A percentile compares a stretch with the other conserved stretches of the same genome.
Evolutionary conservation across 208 protist genomes (phyloP).

Genomic region (Trypanosoma scelopori): DNA sequence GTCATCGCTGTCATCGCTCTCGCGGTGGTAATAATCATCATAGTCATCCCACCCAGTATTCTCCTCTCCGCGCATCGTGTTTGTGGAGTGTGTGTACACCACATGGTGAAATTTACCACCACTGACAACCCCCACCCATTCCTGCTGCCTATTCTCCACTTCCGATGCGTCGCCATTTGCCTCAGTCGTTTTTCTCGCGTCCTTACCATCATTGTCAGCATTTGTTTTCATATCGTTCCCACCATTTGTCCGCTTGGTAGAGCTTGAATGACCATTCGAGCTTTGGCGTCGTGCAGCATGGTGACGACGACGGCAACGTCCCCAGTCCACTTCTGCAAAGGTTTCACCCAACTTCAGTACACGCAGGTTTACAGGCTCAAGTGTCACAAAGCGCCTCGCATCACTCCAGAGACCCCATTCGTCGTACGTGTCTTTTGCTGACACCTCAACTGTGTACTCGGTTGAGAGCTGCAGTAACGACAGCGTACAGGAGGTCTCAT

Average conservation of each 20-base stretch:
- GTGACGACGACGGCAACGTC: slow-evolving; percentile 30
- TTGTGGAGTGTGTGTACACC: no score
- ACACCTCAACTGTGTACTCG: slow-evolving; percentile 83
- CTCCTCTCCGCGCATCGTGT: no score
- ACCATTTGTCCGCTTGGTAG: no score
- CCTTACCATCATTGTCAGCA: no score
- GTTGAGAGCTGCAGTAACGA: slow-evolving; percentile 64
- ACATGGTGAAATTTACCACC: no score
- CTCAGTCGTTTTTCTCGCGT: neutral
- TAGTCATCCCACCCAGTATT: no score
- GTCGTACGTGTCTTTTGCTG: slow-evolving; percentile 90
- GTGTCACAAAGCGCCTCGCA: slow-evolving; percentile 71
- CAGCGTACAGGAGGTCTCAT: slow-evolving; percentile 64
- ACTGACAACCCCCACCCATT: neutral
- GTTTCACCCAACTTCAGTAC: slow-evolving; percentile 72
- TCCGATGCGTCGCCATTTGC: neutral
- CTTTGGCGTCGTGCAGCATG: slow-evolving; percentile 1
- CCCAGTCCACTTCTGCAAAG: slow-evolving; percentile 86
- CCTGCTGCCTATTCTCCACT: neutral
- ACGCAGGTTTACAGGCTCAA: slow-evolving; percentile 60
- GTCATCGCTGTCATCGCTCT: slow-evolving; percentile 13
- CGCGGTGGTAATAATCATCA: slow-evolving; percentile 1
- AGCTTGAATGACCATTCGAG: neutral
- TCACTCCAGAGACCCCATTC: slow-evolving; percentile 92
- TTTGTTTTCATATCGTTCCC: no score